These are phyloP conservation scores for Heliamphora pulchella DNA, from an alignment of 179 eudicot genomes.

Conservation along the genomic window DNA sequence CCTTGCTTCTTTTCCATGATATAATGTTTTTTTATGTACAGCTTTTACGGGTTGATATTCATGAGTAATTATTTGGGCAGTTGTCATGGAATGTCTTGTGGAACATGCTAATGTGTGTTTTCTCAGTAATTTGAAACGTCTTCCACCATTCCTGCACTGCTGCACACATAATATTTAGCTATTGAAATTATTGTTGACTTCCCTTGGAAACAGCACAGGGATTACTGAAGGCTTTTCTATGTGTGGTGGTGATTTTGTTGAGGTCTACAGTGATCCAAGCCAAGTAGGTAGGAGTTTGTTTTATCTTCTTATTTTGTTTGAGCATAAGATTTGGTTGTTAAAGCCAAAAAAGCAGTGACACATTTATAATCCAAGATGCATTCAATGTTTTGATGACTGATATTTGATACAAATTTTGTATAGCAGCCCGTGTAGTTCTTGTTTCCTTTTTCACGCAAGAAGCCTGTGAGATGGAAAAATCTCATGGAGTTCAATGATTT, in stretches of 20 bases:
- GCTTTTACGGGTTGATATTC: too few relatives aligned
- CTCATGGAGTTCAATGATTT: not conserved
- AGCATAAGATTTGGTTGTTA: not conserved
- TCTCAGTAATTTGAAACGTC: not conserved
- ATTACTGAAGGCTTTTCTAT: conserved; percentile 97
- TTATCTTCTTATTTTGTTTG: not conserved
- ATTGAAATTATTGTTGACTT: conserved; percentile 5
- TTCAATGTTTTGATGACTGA: not conserved
- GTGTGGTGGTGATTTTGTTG: conserved; percentile 99
- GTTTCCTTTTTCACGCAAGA: not conserved
- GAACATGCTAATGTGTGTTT: not conserved
- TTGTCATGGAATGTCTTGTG: not conserved
- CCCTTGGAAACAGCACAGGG: conserved; percentile 74
- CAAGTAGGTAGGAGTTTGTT: conserved; percentile 57
- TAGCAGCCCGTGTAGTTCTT: not conserved
- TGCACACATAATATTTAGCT: not conserved
- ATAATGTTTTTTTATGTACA: too few relatives aligned
- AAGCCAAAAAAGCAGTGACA: not conserved
- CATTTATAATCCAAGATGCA: not conserved
- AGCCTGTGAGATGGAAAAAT: not conserved
- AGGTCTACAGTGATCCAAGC: conserved; percentile 82
- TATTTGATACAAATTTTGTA: not conserved
- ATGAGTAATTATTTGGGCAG: too few relatives aligned
- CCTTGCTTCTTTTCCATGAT: too few relatives aligned
- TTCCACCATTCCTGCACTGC: not conserved